These are phyloP conservation scores for Dendrobium huoshanense DNA, from an alignment of 106 monocot genomes.

Conservation along the genomic window DNA sequence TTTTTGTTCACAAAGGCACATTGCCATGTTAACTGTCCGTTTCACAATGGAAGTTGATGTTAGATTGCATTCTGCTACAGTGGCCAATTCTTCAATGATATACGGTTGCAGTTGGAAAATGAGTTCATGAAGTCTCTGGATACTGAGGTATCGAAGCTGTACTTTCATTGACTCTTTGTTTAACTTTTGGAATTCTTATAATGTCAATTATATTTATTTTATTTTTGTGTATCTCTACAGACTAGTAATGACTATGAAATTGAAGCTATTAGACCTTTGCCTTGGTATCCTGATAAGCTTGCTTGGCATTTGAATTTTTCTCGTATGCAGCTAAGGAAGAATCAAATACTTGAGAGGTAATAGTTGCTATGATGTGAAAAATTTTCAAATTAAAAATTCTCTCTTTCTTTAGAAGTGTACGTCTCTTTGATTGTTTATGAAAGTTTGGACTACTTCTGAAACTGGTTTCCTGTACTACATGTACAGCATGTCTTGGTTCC, in stretches of 20 bases:
- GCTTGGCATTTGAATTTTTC: constrained; percentile 99
- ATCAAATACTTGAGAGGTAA: constrained; percentile 96
- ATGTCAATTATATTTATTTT: neutral
- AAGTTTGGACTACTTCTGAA: neutral
- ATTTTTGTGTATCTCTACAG: constrained; percentile 23
- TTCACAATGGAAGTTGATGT: neutral
- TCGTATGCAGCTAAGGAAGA: constrained; percentile 93
- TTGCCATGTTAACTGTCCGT: neutral
- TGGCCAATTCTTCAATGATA: constrained; percentile 73
- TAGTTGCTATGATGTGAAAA: constrained; percentile 2
- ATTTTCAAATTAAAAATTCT: neutral
- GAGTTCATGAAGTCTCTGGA: constrained; percentile 76
- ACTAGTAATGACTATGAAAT: constrained; percentile 51
- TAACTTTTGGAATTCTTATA: neutral
- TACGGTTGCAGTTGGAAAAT: constrained; percentile 70
- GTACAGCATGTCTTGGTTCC: neutral
- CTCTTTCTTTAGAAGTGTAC: no score
- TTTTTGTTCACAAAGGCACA: neutral
- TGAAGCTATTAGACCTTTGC: constrained; percentile 87
- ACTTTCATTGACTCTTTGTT: neutral
- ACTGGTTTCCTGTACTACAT: constrained; percentile 1
- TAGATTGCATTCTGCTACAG: constrained; percentile 27
- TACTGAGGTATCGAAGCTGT: constrained; percentile 43
- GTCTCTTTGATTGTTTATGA: neutral
- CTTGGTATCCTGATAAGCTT: constrained; percentile 96